These are phyloP conservation scores for Phyllosticta capitalensis DNA, from an alignment of 2,329 filamentous ascomycete species.

Conservation along the genomic window DNA sequence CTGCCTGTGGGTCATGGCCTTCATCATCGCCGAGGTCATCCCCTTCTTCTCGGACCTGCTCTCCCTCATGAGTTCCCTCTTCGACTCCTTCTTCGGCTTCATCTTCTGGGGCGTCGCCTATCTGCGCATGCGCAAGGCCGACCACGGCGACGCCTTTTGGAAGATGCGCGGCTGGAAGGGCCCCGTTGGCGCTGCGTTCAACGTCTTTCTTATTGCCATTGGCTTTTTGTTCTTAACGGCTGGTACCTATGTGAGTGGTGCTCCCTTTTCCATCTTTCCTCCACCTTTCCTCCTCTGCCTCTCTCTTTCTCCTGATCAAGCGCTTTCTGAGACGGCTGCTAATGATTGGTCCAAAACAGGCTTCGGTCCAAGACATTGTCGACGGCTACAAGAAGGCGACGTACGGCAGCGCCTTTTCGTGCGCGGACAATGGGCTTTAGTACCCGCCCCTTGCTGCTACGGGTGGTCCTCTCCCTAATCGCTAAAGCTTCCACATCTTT, in stretches of 20 bases:
- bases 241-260: slow-evolving; percentile 57
- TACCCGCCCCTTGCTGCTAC: slow-evolving; percentile 14
- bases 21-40: slow-evolving; percentile 86
- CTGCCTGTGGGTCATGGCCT: slow-evolving; percentile 73
- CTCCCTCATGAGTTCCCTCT: slow-evolving; percentile 76
- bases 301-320: no score
- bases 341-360: no score
- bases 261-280: slow-evolving; percentile 35
- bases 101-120: slow-evolving; percentile 88
- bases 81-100: slow-evolving; percentile 90
- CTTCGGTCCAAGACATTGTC: slow-evolving; percentile 59
- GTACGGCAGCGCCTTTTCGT: slow-evolving; percentile 67
- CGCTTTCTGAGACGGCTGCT: not conserved
- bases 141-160: slow-evolving; percentile 46
- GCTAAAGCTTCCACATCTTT: not conserved
- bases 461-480: slow-evolving; percentile 17
- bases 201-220: slow-evolving; percentile 61
- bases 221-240: slow-evolving; percentile 73
- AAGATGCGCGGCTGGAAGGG: slow-evolving; percentile 45
- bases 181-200: slow-evolving; percentile 52
- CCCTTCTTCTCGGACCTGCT: slow-evolving; percentile 76
- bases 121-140: slow-evolving; percentile 62
- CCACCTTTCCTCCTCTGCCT: no score
- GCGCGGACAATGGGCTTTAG: slow-evolving; percentile 56
- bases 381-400: slow-evolving; percentile 56